Conservation (phyloP, 1,139 yeast species). For the Pichia sp. region DNA sequence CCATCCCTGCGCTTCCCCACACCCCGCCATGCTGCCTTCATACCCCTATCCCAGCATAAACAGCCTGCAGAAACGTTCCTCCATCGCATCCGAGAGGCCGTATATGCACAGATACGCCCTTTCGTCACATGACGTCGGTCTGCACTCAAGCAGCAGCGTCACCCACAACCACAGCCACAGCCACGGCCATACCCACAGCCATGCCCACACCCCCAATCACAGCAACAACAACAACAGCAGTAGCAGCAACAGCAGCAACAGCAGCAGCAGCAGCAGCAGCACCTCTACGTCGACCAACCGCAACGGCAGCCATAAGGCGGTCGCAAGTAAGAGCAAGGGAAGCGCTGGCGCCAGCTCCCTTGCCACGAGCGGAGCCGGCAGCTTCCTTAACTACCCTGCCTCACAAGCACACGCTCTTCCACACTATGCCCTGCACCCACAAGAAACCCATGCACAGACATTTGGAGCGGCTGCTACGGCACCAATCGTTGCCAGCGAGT, state of each 20-base stretch:
- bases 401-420: background rate
- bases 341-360: background rate
- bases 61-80: background rate
- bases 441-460: no score
- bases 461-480: no score
- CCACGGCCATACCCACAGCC: no score
- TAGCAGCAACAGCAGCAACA: background rate
- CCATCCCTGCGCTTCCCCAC: background rate
- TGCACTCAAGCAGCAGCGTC: background rate
- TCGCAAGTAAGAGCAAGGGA: background rate
- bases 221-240: background rate
- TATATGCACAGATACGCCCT: slow-evolving; percentile 3
- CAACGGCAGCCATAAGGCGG: background rate
- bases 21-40: background rate
- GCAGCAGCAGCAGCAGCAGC: background rate
- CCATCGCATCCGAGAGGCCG: background rate
- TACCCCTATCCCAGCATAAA: background rate
- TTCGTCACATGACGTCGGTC: background rate
- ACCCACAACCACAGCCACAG: no score
- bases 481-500: background rate
- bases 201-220: no score
- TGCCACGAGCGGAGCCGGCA: no score
- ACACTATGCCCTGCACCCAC: no score
- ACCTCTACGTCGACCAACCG: background rate
- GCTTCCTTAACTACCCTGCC: background rate